A percentile compares a stretch with the other conserved stretches of the same genome.
Evolutionary conservation across 441 rosid species (phyloP).

Genomic region (Raphanus hybrid): DNA sequence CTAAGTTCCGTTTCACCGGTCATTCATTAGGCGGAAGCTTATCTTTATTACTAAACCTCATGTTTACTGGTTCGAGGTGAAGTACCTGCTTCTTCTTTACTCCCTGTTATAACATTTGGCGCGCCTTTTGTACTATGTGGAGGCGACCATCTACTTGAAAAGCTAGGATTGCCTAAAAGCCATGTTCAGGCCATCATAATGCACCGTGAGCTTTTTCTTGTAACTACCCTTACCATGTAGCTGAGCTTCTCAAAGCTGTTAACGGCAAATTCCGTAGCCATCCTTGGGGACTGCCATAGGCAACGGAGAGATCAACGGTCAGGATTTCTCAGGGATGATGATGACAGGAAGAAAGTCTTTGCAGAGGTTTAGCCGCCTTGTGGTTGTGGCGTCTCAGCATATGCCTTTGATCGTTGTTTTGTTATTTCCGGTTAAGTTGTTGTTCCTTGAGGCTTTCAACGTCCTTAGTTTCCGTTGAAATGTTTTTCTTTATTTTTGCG

Average conservation of each 20-base stretch:
- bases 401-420: conserved; percentile 80
- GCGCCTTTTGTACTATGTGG: conserved; percentile 94
- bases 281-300: conserved; percentile 44
- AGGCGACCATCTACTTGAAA: conserved; percentile 75
- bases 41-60: conserved; percentile 79
- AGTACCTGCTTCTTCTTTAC: conserved; percentile 74
- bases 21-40: conserved; percentile 98
- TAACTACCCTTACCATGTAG: conserved; percentile 80
- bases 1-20: conserved; percentile 88
- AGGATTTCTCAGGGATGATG: conserved; percentile 63
- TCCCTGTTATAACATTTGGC: conserved; percentile 91
- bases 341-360: conserved; percentile 72
- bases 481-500: neutral
- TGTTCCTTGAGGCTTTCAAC: conserved; percentile 63
- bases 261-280: conserved; percentile 83
- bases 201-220: conserved; percentile 98
- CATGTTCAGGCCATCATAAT: conserved; percentile 43
- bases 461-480: conserved; percentile 47
- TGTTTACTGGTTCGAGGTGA: conserved; percentile 79
- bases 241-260: conserved; percentile 87
- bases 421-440: conserved; percentile 63
- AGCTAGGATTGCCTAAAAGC: conserved; percentile 73
- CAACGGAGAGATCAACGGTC: conserved; percentile 36
- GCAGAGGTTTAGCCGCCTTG: conserved; percentile 64
- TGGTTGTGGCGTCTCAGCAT: conserved; percentile 84